phyloP scores from a whole-genome alignment of 441 rosid species.

The Eutrema salsugineum region DNA sequence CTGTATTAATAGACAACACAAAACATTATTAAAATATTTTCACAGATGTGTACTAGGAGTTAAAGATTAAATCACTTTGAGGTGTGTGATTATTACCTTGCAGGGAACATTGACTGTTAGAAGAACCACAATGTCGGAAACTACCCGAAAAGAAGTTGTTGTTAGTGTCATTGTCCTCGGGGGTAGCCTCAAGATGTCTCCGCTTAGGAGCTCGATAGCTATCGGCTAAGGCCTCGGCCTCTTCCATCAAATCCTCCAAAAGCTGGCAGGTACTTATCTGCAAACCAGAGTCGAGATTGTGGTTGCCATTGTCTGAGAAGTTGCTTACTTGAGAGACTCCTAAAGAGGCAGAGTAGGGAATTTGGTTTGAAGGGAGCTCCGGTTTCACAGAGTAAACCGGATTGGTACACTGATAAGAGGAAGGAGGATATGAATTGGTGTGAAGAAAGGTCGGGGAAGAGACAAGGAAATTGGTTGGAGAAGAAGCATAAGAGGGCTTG shows the following conservation, averaged over 20 bases:
- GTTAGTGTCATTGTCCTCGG: neutral
- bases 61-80: neutral
- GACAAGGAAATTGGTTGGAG: neutral
- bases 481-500: neutral
- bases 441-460: slow-evolving; percentile 4
- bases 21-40: neutral
- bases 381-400: slow-evolving; percentile 22
- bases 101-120: neutral
- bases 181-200: slow-evolving; percentile 1
- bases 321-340: slow-evolving; percentile 6
- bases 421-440: slow-evolving; percentile 4
- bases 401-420: slow-evolving; percentile 16
- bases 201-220: slow-evolving; percentile 24
- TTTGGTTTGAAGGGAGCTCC: slow-evolving; percentile 79
- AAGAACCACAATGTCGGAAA: neutral
- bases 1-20: neutral
- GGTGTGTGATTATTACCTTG: slow-evolving; percentile 9
- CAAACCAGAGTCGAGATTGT: slow-evolving; percentile 4
- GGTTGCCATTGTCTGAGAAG: slow-evolving; percentile 11
- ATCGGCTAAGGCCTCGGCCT: slow-evolving; percentile 33
- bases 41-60: neutral
- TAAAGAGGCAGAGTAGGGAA: slow-evolving; percentile 24
- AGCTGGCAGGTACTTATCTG: slow-evolving; percentile 33
- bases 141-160: neutral
- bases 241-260: slow-evolving; percentile 53